phyloP scores from a whole-genome alignment of 1,284 basidiomycete species.

The Cutaneotrichosporon curvatum region DNA sequence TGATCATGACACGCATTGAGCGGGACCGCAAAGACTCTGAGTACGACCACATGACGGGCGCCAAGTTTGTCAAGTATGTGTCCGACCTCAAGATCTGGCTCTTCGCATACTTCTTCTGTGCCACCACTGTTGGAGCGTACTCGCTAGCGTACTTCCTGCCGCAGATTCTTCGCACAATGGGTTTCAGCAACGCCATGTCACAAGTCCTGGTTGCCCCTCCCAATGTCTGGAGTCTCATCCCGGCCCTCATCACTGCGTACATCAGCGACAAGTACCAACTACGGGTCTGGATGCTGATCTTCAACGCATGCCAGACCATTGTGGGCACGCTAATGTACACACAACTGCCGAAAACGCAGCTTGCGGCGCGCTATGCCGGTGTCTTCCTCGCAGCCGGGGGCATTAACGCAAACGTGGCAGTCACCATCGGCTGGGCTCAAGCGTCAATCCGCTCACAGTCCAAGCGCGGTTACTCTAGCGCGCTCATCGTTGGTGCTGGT shows the following conservation, averaged over 20 bases:
- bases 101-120: constrained; percentile 46
- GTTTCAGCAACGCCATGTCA: constrained; percentile 33
- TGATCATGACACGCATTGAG: constrained; percentile 11
- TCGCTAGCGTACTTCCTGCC: constrained; percentile 44
- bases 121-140: constrained; percentile 17
- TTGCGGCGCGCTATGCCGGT: constrained; percentile 11
- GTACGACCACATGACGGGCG: constrained; percentile 41
- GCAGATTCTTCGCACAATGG: constrained; percentile 45
- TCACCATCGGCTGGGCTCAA: constrained; percentile 37
- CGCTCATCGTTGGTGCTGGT: constrained; percentile 14
- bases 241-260: constrained; percentile 38
- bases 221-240: constrained; percentile 38
- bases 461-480: constrained; percentile 33
- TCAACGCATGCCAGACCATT: constrained; percentile 9
- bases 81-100: constrained; percentile 47
- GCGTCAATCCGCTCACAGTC: constrained; percentile 47
- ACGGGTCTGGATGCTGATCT: constrained; percentile 5
- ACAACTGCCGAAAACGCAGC: constrained; percentile 2
- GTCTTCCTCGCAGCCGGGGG: constrained; percentile 36
- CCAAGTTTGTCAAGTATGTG: constrained; percentile 37
- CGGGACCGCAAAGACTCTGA: constrained; percentile 37
- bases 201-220: constrained; percentile 44
- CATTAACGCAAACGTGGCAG: constrained; percentile 32
- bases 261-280: constrained; percentile 36
- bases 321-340: constrained; percentile 12